Evolutionary conservation across 2,329 filamentous ascomycete species (phyloP).

Genomic region (Colletotrichum sp.): DNA sequence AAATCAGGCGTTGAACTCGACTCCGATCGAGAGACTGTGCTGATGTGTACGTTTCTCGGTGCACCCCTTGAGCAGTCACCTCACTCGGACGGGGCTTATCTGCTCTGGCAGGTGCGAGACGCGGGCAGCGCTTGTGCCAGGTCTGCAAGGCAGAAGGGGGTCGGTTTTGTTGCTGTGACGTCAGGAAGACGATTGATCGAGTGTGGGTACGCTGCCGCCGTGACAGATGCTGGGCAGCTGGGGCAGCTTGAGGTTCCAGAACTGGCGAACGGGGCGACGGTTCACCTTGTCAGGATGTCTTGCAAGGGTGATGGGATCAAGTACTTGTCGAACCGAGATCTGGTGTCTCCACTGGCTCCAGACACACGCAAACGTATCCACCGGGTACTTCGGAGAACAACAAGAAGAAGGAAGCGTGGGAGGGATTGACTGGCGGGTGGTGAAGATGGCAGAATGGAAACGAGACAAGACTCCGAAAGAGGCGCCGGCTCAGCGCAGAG

Average conservation of each 20-base stretch:
- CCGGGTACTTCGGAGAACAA: conserved; percentile 4
- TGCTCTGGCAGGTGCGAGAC: neutral
- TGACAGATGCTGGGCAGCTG: neutral
- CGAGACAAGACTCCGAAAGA: conserved; percentile 10
- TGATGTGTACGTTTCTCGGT: neutral
- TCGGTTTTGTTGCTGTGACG: conserved; percentile 7
- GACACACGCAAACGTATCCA: conserved; percentile 15
- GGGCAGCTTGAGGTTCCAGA: conserved; percentile 13
- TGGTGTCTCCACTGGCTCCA: conserved; percentile 10
- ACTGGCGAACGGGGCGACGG: conserved; percentile 10
- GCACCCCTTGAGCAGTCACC: neutral
- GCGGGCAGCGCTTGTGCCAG: neutral
- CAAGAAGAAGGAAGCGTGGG: neutral
- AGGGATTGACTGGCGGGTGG: neutral
- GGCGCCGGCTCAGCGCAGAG: neutral
- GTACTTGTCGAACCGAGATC: conserved; percentile 16
- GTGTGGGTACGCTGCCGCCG: conserved; percentile 2
- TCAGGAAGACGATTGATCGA: neutral
- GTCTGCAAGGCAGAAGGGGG: conserved; percentile 1
- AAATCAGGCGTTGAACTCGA: neutral
- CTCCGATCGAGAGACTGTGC: neutral
- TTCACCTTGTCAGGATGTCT: conserved; percentile 9
- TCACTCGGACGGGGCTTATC: neutral
- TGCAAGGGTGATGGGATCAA: conserved; percentile 14
- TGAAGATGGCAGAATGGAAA: conserved; percentile 12